Conservation (phyloP, 495 filamentous ascomycete species). For the Corynascus novoguineensis region DNA sequence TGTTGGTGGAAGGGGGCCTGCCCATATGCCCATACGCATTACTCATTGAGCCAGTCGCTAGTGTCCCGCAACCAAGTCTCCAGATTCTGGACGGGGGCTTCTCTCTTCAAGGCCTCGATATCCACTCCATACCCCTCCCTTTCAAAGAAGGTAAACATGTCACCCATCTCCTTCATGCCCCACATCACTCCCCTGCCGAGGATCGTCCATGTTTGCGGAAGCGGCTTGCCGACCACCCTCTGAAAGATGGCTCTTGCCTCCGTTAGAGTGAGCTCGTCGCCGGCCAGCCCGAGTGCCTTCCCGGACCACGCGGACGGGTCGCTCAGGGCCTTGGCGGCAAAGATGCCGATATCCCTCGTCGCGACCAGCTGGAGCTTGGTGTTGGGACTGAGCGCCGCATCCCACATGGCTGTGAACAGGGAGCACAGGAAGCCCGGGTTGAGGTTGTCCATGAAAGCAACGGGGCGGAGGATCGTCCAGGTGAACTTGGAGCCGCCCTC, state of each 20-base stretch:
- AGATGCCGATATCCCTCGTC: conserved; percentile 57
- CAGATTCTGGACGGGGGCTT: conserved; percentile 53
- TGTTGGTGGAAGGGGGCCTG: too few relatives aligned
- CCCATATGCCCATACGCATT: background rate
- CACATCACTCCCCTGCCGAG: conserved; percentile 38
- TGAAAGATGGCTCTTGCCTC: conserved; percentile 47
- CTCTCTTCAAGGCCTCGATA: conserved; percentile 46
- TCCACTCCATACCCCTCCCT: conserved; percentile 56
- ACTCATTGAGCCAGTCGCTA: conserved; percentile 32
- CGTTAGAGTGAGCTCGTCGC: conserved; percentile 28
- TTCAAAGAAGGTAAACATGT: conserved; percentile 62
- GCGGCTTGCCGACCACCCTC: conserved; percentile 39
- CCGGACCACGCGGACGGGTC: conserved; percentile 29
- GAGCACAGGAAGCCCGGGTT: conserved; percentile 48
- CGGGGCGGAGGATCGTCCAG: conserved; percentile 58
- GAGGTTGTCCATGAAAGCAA: conserved; percentile 61
- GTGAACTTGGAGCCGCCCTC: conserved; percentile 29
- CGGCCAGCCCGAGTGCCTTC: conserved; percentile 28
- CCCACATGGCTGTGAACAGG: conserved; percentile 53
- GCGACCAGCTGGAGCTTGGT: conserved; percentile 55
- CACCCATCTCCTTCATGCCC: conserved; percentile 47
- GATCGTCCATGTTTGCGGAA: conserved; percentile 48
- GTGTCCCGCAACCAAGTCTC: conserved; percentile 56
- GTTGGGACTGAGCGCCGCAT: conserved; percentile 31
- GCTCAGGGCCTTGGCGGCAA: conserved; percentile 54